These are phyloP conservation scores for Lachancea lanzarotensis DNA, from an alignment of 805 yeast genomes.

Conservation along the genomic window DNA sequence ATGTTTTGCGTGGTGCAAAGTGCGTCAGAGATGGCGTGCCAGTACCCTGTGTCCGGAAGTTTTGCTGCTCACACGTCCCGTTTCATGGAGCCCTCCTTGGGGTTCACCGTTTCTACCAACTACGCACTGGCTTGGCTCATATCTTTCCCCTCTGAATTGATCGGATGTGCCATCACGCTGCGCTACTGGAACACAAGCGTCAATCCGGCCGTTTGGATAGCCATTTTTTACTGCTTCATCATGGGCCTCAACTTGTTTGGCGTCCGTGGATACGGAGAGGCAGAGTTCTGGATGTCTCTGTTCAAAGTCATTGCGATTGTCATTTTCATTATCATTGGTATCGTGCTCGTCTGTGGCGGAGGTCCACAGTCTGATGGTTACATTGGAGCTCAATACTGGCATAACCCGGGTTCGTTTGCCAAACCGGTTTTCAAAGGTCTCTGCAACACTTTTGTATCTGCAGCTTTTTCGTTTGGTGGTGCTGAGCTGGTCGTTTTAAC, in stretches of 20 bases:
- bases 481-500: constrained; percentile 64
- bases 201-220: constrained; percentile 26
- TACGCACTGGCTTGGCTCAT: constrained; percentile 51
- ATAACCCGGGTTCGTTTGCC: constrained; percentile 45
- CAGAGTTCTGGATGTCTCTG: constrained; percentile 42
- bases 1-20: constrained; percentile 28
- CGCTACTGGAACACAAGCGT: constrained; percentile 37
- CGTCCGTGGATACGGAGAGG: constrained; percentile 48
- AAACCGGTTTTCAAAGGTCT: constrained; percentile 45
- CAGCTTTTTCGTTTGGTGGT: constrained; percentile 71
- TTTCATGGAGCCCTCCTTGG: constrained; percentile 53
- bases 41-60: constrained; percentile 47
- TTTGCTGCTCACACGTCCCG: constrained; percentile 52
- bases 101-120: constrained; percentile 57
- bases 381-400: constrained; percentile 42
- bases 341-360: constrained; percentile 40
- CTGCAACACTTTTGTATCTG: constrained; percentile 55
- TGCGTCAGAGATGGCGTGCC: constrained; percentile 43
- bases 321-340: constrained; percentile 46
- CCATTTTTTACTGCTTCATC: constrained; percentile 31
- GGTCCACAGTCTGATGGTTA: constrained; percentile 39
- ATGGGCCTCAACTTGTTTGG: constrained; percentile 44
- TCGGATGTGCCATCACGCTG: constrained; percentile 48
- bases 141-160: constrained; percentile 49
- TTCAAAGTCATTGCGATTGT: constrained; percentile 40